Conservation (phyloP, 805 yeast genomes). For the Yarrowia bubula region DNA sequence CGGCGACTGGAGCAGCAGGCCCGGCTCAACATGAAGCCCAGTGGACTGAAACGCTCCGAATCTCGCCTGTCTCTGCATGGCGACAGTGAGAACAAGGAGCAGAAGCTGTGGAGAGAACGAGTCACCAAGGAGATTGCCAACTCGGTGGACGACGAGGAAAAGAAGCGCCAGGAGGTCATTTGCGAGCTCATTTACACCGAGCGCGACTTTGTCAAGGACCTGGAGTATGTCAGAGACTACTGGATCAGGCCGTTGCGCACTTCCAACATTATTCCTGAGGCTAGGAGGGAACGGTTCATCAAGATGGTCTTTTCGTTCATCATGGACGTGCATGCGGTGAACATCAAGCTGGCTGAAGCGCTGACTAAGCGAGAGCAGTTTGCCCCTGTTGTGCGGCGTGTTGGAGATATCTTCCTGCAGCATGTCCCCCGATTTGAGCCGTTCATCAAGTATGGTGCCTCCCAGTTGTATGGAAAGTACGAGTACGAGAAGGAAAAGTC, state of each 20-base stretch:
- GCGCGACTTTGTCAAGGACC: constrained; percentile 89
- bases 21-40: constrained; percentile 78
- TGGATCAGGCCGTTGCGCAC: constrained; percentile 90
- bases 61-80: constrained; percentile 64
- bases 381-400: constrained; percentile 75
- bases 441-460: constrained; percentile 88
- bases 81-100: constrained; percentile 64
- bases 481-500: constrained; percentile 93
- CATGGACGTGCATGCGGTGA: constrained; percentile 79
- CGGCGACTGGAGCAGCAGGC: constrained; percentile 94
- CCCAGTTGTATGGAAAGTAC: constrained; percentile 90
- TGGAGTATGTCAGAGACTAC: constrained; percentile 88
- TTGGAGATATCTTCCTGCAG: constrained; percentile 86
- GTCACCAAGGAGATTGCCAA: constrained; percentile 80
- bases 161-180: constrained; percentile 90
- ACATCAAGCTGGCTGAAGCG: constrained; percentile 83
- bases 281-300: constrained; percentile 86
- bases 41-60: constrained; percentile 73
- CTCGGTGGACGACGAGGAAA: constrained; percentile 74
- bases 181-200: constrained; percentile 93
- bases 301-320: constrained; percentile 90
- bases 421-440: constrained; percentile 87
- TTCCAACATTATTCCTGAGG: constrained; percentile 80
- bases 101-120: constrained; percentile 89
- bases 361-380: constrained; percentile 81